Base-by-base conservation (phyloP, 2,329 filamentous ascomycete species). In the Colletotrichum coccodes region DNA sequence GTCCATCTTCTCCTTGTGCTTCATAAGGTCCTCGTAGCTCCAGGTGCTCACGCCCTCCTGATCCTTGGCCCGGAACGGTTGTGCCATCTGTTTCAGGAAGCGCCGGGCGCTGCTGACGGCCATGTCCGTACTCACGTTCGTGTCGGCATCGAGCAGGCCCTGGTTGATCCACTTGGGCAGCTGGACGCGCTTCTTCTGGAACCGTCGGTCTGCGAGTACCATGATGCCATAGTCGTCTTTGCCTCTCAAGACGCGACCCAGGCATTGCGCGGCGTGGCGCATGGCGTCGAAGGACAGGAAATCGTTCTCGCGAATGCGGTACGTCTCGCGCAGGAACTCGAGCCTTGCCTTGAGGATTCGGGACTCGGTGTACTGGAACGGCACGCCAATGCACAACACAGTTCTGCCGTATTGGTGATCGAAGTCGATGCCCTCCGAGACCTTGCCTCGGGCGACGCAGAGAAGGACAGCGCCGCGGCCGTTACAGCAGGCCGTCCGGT, bases 141-240 rank as follows among this genome's bases (percentile, higher is more conserved):
- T 91, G 73, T 97, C 94, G 26, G 91, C 91, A 57, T 97, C 94
- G 36, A 93, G 85, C 69, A 99, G 86, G 3, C 92, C 94, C 77
- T 97, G 92, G 71, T 91, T 93, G 76, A 99, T 99, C 96, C 96
- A 99, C 78, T 97, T 97, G 12, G 96, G 96, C 32, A 99, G 85
- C 81, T 99, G 97, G 3, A 81, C 86, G 42, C 94, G 87, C 82
- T 98, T 98, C 83, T 96, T 97, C 78, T 94, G 91, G 80, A 98
- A 99, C 21, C 96, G 90, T 47, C 94, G 91, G 79, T 99, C 96
- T 2, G 97, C 96, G 32, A 99, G 86, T 5, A 99, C 95, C 96
- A 99, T 99, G 84, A 99, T 94, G n/a, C 96, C 96, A 79, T 99
- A 99, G 80, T 99, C 96, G 77, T 99, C 97, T 79, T 99, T 99